Percentiles rank a stretch among this genome's conserved stretches.
phyloP scores from a whole-genome alignment of 2,329 filamentous ascomycete species.

The Capronia epimyces region DNA sequence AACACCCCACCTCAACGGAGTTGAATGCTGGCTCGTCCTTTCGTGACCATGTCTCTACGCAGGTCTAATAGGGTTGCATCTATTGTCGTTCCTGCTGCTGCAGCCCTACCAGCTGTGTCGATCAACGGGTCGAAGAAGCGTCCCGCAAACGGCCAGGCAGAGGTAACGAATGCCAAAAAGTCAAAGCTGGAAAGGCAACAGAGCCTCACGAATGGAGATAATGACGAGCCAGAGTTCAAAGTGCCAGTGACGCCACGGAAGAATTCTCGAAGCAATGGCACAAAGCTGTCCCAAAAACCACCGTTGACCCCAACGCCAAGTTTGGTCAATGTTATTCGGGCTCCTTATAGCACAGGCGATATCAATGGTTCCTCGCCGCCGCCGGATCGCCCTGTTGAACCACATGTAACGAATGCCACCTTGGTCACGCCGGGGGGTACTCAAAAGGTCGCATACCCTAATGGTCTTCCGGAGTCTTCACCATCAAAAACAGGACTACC shows the following conservation, averaged over 20 bases:
- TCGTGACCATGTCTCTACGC: slow-evolving; percentile 21
- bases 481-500: slow-evolving; percentile 37
- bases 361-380: slow-evolving; percentile 37
- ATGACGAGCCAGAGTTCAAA: slow-evolving; percentile 21
- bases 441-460: slow-evolving; percentile 46
- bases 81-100: background rate
- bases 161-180: slow-evolving; percentile 19
- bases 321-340: slow-evolving; percentile 44
- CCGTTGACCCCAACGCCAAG: slow-evolving; percentile 48
- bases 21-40: slow-evolving; percentile 16
- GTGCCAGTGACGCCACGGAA: slow-evolving; percentile 31
- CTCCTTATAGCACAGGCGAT: slow-evolving; percentile 40
- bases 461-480: slow-evolving; percentile 34
- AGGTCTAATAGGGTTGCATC: slow-evolving; percentile 22
- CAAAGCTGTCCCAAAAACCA: slow-evolving; percentile 33
- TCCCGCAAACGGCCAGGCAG: slow-evolving; percentile 9
- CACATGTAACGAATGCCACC: slow-evolving; percentile 45
- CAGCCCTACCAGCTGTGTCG: background rate
- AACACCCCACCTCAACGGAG: too few species aligned
- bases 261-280: slow-evolving; percentile 29
- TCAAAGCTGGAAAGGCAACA: slow-evolving; percentile 9
- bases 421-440: slow-evolving; percentile 46
- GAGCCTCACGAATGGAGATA: slow-evolving; percentile 8
- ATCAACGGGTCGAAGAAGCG: slow-evolving; percentile 25
- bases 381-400: slow-evolving; percentile 44